Conservation (phyloP, 768 basidiomycete species). For the Udeniomyces megalosporus region DNA sequence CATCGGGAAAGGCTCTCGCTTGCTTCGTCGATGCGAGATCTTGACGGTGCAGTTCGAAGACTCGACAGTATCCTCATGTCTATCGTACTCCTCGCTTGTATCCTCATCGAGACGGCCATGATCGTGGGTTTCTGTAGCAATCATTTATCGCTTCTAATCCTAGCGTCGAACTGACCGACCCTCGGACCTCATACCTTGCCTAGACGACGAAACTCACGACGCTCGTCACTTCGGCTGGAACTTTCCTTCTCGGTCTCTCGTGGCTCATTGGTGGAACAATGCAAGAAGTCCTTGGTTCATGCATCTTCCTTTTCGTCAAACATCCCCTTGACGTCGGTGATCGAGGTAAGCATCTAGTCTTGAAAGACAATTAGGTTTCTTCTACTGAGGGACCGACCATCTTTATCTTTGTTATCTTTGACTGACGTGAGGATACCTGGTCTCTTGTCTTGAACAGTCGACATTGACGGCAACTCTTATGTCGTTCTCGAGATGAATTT, state of each 20-base stretch:
- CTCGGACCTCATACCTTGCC: slow-evolving; percentile 14
- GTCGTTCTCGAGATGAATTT: slow-evolving; percentile 79
- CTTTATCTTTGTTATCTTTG: too few relatives aligned
- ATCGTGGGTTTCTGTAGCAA: slow-evolving; percentile 37
- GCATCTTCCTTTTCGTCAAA: slow-evolving; percentile 83
- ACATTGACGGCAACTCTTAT: slow-evolving; percentile 40
- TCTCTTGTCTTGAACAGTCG: too few relatives aligned
- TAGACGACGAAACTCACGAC: slow-evolving; percentile 59
- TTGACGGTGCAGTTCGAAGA: slow-evolving; percentile 69
- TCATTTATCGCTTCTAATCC: too few relatives aligned
- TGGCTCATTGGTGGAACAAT: slow-evolving; percentile 72
- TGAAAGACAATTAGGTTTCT: slow-evolving; percentile 16
- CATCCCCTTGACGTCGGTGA: slow-evolving; percentile 11
- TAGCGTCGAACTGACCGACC: slow-evolving; percentile 9
- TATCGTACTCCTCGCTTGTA: slow-evolving; percentile 49
- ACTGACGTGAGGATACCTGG: too few relatives aligned
- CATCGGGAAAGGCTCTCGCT: slow-evolving; percentile 74
- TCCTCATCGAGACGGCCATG: slow-evolving; percentile 68
- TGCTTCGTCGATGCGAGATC: slow-evolving; percentile 69
- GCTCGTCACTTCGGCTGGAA: slow-evolving; percentile 60
- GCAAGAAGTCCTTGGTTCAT: slow-evolving; percentile 63
- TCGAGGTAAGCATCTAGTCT: not conserved
- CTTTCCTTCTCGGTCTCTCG: slow-evolving; percentile 46
- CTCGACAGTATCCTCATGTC: slow-evolving; percentile 69
- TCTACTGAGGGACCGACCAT: slow-evolving; percentile 18